phyloP scores from a whole-genome alignment of 805 yeast genomes.

The Candida cerambycidarum region DNA sequence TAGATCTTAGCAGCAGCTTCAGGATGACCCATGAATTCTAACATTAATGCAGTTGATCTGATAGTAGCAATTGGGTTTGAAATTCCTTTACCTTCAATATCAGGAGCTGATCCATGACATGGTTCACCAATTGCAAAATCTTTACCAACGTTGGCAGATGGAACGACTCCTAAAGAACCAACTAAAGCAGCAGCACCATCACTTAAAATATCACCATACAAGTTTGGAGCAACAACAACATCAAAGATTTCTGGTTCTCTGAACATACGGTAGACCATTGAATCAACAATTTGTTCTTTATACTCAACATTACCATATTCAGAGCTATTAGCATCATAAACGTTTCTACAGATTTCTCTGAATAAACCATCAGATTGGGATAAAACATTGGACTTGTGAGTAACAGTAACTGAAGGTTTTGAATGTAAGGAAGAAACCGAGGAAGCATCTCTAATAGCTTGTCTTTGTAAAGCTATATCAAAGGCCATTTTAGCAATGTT shows the following conservation, averaged over 20 bases:
- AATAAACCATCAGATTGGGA: conserved; percentile 92
- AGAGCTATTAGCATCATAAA: conserved; percentile 57
- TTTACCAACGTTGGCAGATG: conserved; percentile 97
- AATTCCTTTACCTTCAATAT: conserved; percentile 92
- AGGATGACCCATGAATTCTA: conserved; percentile 91
- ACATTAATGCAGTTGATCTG: conserved; percentile 93
- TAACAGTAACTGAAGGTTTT: conserved; percentile 76
- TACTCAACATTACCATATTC: conserved; percentile 61
- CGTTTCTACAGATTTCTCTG: conserved; percentile 77
- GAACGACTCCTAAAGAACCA: conserved; percentile 97
- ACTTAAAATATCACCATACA: conserved; percentile 94
- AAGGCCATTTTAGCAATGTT: conserved; percentile 88
- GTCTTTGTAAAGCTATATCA: conserved; percentile 91
- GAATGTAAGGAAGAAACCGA: conserved; percentile 30
- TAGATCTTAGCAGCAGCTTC: conserved; percentile 90
- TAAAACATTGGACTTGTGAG: conserved; percentile 95
- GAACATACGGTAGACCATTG: conserved; percentile 98
- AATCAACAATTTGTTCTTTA: conserved; percentile 97
- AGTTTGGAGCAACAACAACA: conserved; percentile 97
- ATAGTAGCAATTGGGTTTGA: conserved; percentile 97
- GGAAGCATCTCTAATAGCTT: conserved; percentile 63
- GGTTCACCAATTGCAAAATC: conserved; percentile 97
- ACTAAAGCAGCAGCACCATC: conserved; percentile 99
- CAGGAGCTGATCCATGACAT: conserved; percentile 99
- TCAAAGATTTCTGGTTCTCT: conserved; percentile 97